Base-by-base conservation (phyloP, 495 filamentous ascomycete species). In the Chaetomium cochliodes region DNA sequence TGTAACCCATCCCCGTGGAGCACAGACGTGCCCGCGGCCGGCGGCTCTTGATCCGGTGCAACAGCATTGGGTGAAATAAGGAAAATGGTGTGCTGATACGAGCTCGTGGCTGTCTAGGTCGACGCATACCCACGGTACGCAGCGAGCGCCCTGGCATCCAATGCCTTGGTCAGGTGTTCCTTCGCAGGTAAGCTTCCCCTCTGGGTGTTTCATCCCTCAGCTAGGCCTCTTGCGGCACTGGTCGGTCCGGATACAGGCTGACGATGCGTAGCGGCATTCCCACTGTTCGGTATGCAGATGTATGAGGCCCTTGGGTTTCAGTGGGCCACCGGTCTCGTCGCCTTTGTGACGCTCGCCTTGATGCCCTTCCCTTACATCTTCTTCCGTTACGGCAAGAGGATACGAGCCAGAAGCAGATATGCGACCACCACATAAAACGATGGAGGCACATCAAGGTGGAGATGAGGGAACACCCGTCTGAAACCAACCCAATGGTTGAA, bases 111-210 rank as follows among this genome's bases (percentile, higher is more conserved):
- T 46, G 39, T 63, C 22, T 65, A 73, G 80, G 93, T 98, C 30
- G 93, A 96, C 75, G 89, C 89, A n/a, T 93, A 96, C 74, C 93
- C 93, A 5, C 77, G 88, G 20, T 97, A 93, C 79, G 92, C 93
- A 30, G 94, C 94, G 28, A 89, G 85, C 52, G 92, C 92, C 8
- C 78, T 97, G 66, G 92, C 93, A 33, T 92, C 92, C 37, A 98
- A 98, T 75, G 88, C 85, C 57, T 92, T 97, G 75, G 84, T 88
- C 53, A 83, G 94, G 60, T 91, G 89, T 62, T 82, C 77, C 64
- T 97, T 97, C 80, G 93, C 88, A 64, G 93, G 91, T 72, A 86
- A 86, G 68, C 46, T 80, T 23, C 77, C 58, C 23, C 41, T 47
- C 47, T 47, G 18, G n/a, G 11, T 44, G 41, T 44, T 44, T 44